These are phyloP conservation scores for Starmerella vitae DNA, from an alignment of 805 yeast genomes.

Conservation along the genomic window DNA sequence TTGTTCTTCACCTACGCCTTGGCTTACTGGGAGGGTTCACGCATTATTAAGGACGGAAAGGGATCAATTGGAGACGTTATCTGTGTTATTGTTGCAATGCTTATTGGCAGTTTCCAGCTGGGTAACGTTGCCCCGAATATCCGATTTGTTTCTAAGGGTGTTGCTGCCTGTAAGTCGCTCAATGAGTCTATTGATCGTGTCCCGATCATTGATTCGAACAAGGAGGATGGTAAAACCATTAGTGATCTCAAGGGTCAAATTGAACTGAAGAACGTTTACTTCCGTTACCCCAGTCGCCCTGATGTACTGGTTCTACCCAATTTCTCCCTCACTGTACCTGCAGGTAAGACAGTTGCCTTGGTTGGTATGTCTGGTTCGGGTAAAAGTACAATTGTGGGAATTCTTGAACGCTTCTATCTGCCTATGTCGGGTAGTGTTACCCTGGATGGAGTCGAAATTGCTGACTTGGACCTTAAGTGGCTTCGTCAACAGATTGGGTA, in stretches of 20 bases:
- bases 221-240: constrained; percentile 22
- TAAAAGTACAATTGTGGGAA: constrained; percentile 73
- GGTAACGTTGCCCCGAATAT: constrained; percentile 33
- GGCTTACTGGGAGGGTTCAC: constrained; percentile 34
- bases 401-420: constrained; percentile 81
- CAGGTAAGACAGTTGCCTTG: constrained; percentile 82
- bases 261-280: constrained; percentile 66
- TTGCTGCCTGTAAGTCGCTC: constrained; percentile 31
- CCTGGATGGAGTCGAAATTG: constrained; percentile 74
- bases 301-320: constrained; percentile 70
- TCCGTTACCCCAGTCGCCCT: constrained; percentile 69
- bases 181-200: constrained; percentile 34
- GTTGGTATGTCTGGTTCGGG: constrained; percentile 97
- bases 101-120: constrained; percentile 33
- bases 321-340: constrained; percentile 65
- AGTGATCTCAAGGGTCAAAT: constrained; percentile 45
- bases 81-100: constrained; percentile 30
- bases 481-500: constrained; percentile 67
- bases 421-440: constrained; percentile 58
- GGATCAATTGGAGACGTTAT: constrained; percentile 27
- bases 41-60: constrained; percentile 25
- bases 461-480: constrained; percentile 57
- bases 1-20: constrained; percentile 30
- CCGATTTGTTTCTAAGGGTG: constrained; percentile 28
- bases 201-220: constrained; percentile 29